Conservation (phyloP, 257 asterid species). For the Hygrophila difformis region DNA sequence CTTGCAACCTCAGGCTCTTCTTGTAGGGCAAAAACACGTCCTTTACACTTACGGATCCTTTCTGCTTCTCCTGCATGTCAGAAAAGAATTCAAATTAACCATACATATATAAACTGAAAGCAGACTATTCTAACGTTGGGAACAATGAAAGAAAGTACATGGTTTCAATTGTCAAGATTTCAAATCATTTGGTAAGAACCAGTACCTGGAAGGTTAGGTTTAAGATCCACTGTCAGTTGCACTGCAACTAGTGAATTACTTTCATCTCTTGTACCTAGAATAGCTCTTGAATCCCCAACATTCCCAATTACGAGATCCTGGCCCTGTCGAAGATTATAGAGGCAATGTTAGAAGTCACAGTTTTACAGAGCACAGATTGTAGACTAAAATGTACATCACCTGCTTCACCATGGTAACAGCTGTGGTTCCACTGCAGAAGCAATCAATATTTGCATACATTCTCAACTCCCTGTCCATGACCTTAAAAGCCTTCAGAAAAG, state of each 20-base stretch:
- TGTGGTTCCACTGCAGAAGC: constrained; percentile 87
- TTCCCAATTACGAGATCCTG: constrained; percentile 69
- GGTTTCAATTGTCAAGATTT: background rate
- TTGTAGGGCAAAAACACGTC: constrained; percentile 56
- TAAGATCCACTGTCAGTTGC: constrained; percentile 84
- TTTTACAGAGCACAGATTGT: constrained; percentile 7
- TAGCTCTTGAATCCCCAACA: constrained; percentile 85
- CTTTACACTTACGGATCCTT: constrained; percentile 62
- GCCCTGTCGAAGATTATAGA: constrained; percentile 37
- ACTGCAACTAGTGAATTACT: constrained; percentile 48
- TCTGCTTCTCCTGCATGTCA: constrained; percentile 45
- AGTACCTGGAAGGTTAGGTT: constrained; percentile 86
- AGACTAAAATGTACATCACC: constrained; percentile 27
- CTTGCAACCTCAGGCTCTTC: constrained; percentile 72
- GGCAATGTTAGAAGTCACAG: constrained; percentile 1
- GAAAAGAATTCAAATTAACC: background rate
- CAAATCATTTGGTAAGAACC: background rate
- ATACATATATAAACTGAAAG: background rate
- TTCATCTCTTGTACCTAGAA: constrained; percentile 58
- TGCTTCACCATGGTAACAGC: constrained; percentile 80
- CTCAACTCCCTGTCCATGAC: constrained; percentile 79
- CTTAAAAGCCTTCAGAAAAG: constrained; percentile 64
- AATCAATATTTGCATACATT: constrained; percentile 50
- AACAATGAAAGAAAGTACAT: background rate
- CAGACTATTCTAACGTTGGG: background rate